Conservation (phyloP, 2,329 filamentous ascomycete species). For the Pyrenophora seminiperda region DNA sequence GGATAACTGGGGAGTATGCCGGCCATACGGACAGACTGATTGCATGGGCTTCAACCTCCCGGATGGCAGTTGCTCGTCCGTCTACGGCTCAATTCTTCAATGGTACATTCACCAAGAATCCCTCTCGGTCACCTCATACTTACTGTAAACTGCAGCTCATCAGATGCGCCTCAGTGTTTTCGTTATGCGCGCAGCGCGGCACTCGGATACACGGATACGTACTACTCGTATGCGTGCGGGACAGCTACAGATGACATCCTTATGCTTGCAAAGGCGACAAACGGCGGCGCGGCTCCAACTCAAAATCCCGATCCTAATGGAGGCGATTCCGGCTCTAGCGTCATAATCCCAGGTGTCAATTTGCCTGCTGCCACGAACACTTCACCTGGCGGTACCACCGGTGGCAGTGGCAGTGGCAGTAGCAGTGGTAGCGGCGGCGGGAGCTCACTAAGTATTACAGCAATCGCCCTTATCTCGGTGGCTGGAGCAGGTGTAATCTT, state of each 20-base stretch:
- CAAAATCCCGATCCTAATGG: background rate
- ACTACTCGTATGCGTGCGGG: conserved; percentile 7
- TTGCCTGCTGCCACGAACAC: background rate
- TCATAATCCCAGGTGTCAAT: background rate
- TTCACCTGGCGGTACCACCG: background rate
- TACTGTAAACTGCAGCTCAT: background rate
- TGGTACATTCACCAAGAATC: background rate
- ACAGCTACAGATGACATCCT: conserved; percentile 7
- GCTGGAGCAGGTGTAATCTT: conserved; percentile 1
- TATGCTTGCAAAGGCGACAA: conserved; percentile 5
- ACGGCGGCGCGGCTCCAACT: background rate
- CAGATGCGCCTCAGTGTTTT: conserved; percentile 6
- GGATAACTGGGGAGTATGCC: conserved; percentile 2
- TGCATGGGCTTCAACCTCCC: conserved; percentile 5
- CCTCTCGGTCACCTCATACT: background rate
- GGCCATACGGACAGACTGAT: conserved; percentile 3
- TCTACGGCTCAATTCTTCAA: conserved; percentile 8
- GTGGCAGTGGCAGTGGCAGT: background rate
- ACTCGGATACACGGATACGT: background rate
- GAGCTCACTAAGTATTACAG: background rate
- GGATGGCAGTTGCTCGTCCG: background rate
- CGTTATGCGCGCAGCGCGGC: conserved; percentile 6
- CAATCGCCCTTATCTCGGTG: conserved; percentile 2
- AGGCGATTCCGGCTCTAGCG: background rate
- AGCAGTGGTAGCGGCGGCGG: background rate